Base-by-base conservation (phyloP, 2,329 filamentous ascomycete genomes). In the Elsinoe australis region DNA sequence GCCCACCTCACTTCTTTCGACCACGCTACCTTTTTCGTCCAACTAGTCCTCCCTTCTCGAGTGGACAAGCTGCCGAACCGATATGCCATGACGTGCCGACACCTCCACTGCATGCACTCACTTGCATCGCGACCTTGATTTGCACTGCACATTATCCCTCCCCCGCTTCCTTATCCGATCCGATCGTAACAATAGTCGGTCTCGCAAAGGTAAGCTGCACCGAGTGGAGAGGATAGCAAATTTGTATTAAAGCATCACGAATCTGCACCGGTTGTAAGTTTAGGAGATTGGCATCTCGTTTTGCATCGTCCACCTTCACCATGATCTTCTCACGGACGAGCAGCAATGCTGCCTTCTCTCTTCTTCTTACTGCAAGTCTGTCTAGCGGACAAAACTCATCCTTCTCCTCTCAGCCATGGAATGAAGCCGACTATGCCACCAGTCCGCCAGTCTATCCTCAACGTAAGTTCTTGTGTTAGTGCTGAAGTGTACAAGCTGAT, bases 381-480 rank as follows among this genome's bases (percentile, higher is more conserved):
- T n/a, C n/a, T n/a, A n/a, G n/a, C n/a, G n/a, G n/a, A n/a, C 52
- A 56, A 24, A 54, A 52, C 24, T 34, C 50, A 41, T 34, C 47
- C 51, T 39, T 49, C 47, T 7, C 52, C 49, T 6, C 44, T 51
- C 9, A 10, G 12, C 17, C 39, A n/a, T 59, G 56, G 56, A 47
- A 56, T 18, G 53, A 57, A 38, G 42, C 52, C n/a, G 51, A 56
- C 3, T 61, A 54, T 44, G 49, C 53, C 5, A 54, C 45, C 8
- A 59, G 56, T 35, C 54, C 55, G 6, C 55, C 54, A n/a, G 52
- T 56, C 6, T 57, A 57, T 22, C 55, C 55, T 17, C 52, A 51
- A 14, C 55, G 55, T 56, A 21, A 49, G 55, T 52, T 8, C 15
- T 12, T 15, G 9, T 28, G n/a, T n/a, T n/a, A n/a, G n/a, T n/a